Evolutionary conservation across 1,284 basidiomycete species (phyloP).

Genomic region (Cryptococcus floricola): DNA sequence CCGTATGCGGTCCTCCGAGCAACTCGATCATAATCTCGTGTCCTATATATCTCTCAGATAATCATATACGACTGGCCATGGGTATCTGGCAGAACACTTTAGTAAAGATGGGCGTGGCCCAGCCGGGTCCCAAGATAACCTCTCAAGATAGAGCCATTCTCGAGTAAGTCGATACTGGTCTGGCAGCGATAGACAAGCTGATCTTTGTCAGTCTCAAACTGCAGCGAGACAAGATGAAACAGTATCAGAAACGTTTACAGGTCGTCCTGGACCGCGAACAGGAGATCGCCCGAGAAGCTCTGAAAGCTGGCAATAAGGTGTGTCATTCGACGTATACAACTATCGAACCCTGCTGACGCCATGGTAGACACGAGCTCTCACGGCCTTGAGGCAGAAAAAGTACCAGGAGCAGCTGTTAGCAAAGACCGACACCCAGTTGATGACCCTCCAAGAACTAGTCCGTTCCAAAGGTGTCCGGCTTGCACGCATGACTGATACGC

Average conservation of each 20-base stretch:
- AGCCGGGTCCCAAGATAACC: slow-evolving; percentile 84
- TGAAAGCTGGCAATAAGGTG: slow-evolving; percentile 77
- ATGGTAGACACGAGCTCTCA: slow-evolving; percentile 60
- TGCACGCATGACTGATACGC: not conserved
- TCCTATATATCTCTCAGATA: too few species aligned
- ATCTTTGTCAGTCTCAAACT: slow-evolving; percentile 68
- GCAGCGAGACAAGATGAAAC: slow-evolving; percentile 89
- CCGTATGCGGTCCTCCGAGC: too few species aligned
- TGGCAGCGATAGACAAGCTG: slow-evolving; percentile 16
- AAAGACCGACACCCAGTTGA: slow-evolving; percentile 87
- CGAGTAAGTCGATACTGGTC: slow-evolving; percentile 61
- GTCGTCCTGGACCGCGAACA: slow-evolving; percentile 79
- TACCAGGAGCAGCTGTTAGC: slow-evolving; percentile 84
- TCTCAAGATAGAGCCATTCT: slow-evolving; percentile 88
- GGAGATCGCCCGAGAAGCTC: slow-evolving; percentile 77
- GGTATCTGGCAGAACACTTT: slow-evolving; percentile 38
- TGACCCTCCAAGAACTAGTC: slow-evolving; percentile 85
- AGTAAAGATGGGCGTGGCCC: slow-evolving; percentile 53
- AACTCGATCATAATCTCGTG: too few species aligned
- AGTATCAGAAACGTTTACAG: slow-evolving; percentile 87
- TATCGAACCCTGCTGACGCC: not conserved
- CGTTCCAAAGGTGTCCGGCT: slow-evolving; percentile 29
- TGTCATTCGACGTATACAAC: not conserved
- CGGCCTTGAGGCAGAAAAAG: slow-evolving; percentile 81
- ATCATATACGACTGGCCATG: slow-evolving; percentile 15